Percentiles rank a stretch among this genome's conserved stretches.
These are phyloP conservation scores for Allium sativum DNA, from an alignment of 106 monocot species.

Conservation along the genomic window DNA sequence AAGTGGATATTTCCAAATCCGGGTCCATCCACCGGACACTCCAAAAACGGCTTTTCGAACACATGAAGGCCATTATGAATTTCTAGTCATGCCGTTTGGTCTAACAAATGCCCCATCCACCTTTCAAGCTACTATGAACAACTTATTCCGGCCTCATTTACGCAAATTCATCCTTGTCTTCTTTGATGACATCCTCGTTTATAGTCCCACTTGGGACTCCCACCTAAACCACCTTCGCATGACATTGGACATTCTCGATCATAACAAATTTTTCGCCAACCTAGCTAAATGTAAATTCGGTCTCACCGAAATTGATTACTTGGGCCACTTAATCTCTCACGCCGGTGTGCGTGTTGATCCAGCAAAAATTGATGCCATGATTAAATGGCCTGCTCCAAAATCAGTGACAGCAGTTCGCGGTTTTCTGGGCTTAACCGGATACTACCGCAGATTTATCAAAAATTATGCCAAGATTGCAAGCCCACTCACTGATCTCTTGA, in stretches of 20 bases:
- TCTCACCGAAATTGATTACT: neutral
- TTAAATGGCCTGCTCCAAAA: neutral
- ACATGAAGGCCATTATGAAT: neutral
- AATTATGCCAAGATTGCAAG: neutral
- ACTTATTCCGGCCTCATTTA: neutral
- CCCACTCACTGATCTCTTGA: neutral
- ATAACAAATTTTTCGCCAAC: neutral
- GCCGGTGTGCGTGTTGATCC: neutral
- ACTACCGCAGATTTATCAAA: neutral
- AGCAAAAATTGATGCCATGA: neutral
- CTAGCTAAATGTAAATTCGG: neutral
- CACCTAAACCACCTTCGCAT: neutral
- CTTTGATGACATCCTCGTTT: constrained; percentile 3
- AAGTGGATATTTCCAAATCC: neutral
- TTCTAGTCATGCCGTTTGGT: neutral
- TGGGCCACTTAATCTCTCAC: constrained; percentile 1
- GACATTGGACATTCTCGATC: neutral
- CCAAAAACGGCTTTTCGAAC: neutral
- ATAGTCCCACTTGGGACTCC: neutral
- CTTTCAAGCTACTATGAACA: neutral
- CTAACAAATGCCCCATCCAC: neutral
- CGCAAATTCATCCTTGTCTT: neutral
- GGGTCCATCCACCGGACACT: neutral
- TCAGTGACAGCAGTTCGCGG: neutral
- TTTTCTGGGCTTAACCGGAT: neutral